These are phyloP conservation scores for Penicillium sp. DNA, from an alignment of 2,329 filamentous ascomycete genomes.

Conservation along the genomic window DNA sequence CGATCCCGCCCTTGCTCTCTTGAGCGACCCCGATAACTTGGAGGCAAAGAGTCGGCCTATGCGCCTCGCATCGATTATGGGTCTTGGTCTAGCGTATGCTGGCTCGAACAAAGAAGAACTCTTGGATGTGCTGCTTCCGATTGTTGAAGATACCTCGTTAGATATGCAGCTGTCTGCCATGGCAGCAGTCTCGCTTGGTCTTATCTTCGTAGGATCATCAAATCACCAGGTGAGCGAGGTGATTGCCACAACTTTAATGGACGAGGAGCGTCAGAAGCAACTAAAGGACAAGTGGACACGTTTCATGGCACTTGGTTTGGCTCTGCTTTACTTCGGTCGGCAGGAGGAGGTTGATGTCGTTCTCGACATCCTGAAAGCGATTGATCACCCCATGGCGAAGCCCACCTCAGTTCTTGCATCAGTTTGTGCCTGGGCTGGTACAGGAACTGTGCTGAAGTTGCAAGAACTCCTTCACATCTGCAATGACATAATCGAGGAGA, in stretches of 20 bases:
- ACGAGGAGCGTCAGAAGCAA: constrained; percentile 86
- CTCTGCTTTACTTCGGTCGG: constrained; percentile 90
- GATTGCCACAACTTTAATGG: constrained; percentile 87
- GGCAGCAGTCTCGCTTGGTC: constrained; percentile 85
- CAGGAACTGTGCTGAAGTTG: constrained; percentile 93
- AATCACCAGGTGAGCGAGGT: constrained; percentile 89
- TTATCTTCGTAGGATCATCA: constrained; percentile 90
- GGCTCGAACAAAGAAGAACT: constrained; percentile 90
- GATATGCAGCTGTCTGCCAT: constrained; percentile 97
- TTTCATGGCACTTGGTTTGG: constrained; percentile 91
- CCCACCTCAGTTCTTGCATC: constrained; percentile 93
- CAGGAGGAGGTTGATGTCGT: constrained; percentile 99
- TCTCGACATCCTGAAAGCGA: constrained; percentile 91
- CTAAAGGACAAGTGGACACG: constrained; percentile 98
- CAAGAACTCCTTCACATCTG: constrained; percentile 97
- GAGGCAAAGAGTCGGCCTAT: constrained; percentile 75
- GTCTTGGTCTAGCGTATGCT: constrained; percentile 89
- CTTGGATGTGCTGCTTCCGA: constrained; percentile 79
- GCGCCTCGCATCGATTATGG: constrained; percentile 87
- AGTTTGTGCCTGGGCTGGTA: constrained; percentile 97
- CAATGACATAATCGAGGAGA: constrained; percentile 94
- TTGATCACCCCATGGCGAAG: constrained; percentile 95
- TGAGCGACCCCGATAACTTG: constrained; percentile 78
- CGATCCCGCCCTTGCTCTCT: constrained; percentile 83
- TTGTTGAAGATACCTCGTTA: constrained; percentile 78